These are phyloP conservation scores for Phoma herbarum DNA, from an alignment of 2,329 filamentous ascomycete genomes.

Conservation along the genomic window DNA sequence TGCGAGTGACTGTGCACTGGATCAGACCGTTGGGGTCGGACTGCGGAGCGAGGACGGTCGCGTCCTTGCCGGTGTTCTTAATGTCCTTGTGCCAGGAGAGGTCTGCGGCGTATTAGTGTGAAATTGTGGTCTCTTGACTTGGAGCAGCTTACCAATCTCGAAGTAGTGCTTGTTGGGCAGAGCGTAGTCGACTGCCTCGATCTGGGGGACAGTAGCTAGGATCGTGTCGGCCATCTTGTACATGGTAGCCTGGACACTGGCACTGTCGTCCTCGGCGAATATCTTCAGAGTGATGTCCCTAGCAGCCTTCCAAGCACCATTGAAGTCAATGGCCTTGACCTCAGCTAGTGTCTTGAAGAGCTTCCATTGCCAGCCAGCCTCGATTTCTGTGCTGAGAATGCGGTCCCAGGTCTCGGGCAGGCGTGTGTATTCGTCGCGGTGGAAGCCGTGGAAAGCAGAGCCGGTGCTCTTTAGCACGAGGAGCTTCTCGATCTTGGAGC, in stretches of 20 bases:
- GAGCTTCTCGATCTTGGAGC: slow-evolving; percentile 80
- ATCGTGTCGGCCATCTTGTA: slow-evolving; percentile 97
- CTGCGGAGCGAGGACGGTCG: slow-evolving; percentile 94
- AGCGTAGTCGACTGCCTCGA: slow-evolving; percentile 78
- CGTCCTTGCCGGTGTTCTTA: slow-evolving; percentile 95
- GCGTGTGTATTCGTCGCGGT: slow-evolving; percentile 92
- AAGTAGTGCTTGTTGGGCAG: slow-evolving; percentile 99
- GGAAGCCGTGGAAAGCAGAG: slow-evolving; percentile 93
- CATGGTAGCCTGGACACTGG: slow-evolving; percentile 97
- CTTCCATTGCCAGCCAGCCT: slow-evolving; percentile 87
- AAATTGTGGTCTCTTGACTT: not conserved
- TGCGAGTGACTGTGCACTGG: slow-evolving; percentile 83
- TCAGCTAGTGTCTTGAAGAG: slow-evolving; percentile 71
- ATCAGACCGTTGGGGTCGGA: slow-evolving; percentile 94
- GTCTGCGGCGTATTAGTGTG: slow-evolving; percentile 63
- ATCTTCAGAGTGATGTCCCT: slow-evolving; percentile 86
- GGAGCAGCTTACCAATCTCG: slow-evolving; percentile 75
- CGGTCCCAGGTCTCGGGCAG: slow-evolving; percentile 92
- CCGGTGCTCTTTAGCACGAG: slow-evolving; percentile 96
- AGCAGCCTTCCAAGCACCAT: slow-evolving; percentile 80
- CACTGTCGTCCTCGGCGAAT: slow-evolving; percentile 89
- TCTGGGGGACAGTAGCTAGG: slow-evolving; percentile 74
- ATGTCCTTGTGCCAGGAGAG: slow-evolving; percentile 95
- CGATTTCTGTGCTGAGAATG: slow-evolving; percentile 92
- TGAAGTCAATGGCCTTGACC: slow-evolving; percentile 75